Evolutionary conservation across 2,329 filamentous ascomycete species (phyloP), one percentile per base, ranked within the genome.

Genomic region (Hymenoscyphus linearis): DNA sequence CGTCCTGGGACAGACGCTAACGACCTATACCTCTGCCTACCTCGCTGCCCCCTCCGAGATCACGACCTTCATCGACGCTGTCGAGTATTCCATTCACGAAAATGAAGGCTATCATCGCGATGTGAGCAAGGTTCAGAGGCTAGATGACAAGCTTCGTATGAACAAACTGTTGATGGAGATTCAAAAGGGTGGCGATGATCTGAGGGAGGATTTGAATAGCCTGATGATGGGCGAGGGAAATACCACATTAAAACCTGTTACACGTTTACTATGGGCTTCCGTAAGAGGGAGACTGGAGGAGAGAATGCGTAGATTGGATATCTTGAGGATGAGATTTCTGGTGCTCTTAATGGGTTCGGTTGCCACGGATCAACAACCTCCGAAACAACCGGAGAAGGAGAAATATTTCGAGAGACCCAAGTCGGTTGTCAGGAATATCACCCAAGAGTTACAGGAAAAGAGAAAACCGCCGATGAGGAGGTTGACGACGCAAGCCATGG

Each of bases 81-180:
- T 85, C 68, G 84, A 86, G 71, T 84, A 80, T 68, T 70, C 83
- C 44, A 77, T 85, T 55, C 77, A 81, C 66, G 85, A 87, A 71
- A 87, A 86, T 68, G 85, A 87, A 73, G 82, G 78, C 68, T 86
- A 86, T 70, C 82, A 86, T 71, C 77, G 79, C 67, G 83, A 87
- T 68, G 78, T 87, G 55, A 76, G 79, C 60, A 81, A 80, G 62
- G 78, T 87, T 44, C 78, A 78, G 69, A 80, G 81, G 47, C 76
- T 86, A 34, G 84, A 86, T 65, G 85, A 87, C 72, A 86, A 86
- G 76, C 70, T 86, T 55, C 82, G 84, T 56, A 78, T 88, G 47
- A 78, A 76, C 63, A 78, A 79, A 50, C 75, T 87, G 62, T 74
- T 87, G 65, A 79, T 82, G 64, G 84, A 87, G 73, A 87, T 87